phyloP scores from a whole-genome alignment of 768 basidiomycete species.

The Strobilomyces echinocephalus region DNA sequence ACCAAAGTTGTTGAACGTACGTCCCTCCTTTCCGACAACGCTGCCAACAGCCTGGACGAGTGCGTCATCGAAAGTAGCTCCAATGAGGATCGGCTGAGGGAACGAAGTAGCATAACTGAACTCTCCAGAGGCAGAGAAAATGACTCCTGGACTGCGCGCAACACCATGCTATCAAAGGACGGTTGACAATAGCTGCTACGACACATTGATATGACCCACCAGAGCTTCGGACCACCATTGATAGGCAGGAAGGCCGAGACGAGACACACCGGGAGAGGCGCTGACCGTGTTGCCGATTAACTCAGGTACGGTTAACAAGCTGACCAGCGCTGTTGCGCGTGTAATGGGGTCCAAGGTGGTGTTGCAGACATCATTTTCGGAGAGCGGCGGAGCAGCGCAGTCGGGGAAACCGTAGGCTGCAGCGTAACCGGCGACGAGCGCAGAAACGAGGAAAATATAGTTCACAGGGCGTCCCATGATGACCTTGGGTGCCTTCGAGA shows the following conservation, averaged over 20 bases:
- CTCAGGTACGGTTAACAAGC: slow-evolving; percentile 47
- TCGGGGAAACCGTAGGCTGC: slow-evolving; percentile 41
- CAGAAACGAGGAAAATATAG: not conserved
- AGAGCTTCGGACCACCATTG: slow-evolving; percentile 61
- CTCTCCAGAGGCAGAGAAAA: slow-evolving; percentile 44
- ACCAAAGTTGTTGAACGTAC: slow-evolving; percentile 53
- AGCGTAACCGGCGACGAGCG: slow-evolving; percentile 1
- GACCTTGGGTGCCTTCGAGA: not conserved
- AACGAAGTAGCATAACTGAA: slow-evolving; percentile 59
- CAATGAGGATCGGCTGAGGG: slow-evolving; percentile 51
- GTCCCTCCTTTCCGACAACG: slow-evolving; percentile 52
- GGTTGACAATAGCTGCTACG: not conserved
- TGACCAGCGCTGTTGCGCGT: slow-evolving; percentile 47
- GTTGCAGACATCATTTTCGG: slow-evolving; percentile 45
- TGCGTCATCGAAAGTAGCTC: slow-evolving; percentile 52
- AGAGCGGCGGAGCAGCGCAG: slow-evolving; percentile 44
- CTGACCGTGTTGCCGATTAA: slow-evolving; percentile 50
- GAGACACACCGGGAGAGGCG: slow-evolving; percentile 41
- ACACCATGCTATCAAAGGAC: slow-evolving; percentile 46
- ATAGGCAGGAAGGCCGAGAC: slow-evolving; percentile 53
- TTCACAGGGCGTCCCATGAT: slow-evolving; percentile 1
- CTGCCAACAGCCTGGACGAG: slow-evolving; percentile 47
- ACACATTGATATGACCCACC: slow-evolving; percentile 28
- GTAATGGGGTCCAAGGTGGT: slow-evolving; percentile 38
- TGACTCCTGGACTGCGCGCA: slow-evolving; percentile 47